Base-by-base conservation (phyloP, 306 rosid species). In the Medicago truncatula region DNA sequence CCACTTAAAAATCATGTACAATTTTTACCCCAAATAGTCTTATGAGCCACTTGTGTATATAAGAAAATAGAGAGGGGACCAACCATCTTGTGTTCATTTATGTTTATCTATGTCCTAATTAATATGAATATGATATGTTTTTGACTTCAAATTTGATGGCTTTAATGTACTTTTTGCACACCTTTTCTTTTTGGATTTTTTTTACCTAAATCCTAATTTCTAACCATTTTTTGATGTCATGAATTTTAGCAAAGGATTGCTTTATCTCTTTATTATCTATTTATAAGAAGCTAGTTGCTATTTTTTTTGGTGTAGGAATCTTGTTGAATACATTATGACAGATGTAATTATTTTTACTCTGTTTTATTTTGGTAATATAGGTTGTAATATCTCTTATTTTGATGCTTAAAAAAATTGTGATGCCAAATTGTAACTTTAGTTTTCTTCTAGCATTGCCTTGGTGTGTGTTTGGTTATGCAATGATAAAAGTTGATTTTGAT, bases 41-140 rank as follows among this genome's bases (percentile, higher is more conserved):
- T 68, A 16, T 38, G 34, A 25, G 63, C 34, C 70, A 44, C 70
- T 39, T 20, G 44, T 44, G 58, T 8, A 14, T 49, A 17, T 11
- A 52, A 52, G 76, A 10, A 36, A 59, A 50, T 49, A 3, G 21
- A 52, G 52, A 43, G 9, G 76, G 85, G 81, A 34, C 81, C 81
- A 71, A 31, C 81, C 81, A 71, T 52, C 6, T 18, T 12, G 20
- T 63, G 31, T 54, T 44, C 28, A 15, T 18, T 41, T 36, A 14
- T 56, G 38, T 69, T 39, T 49, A 13, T 49, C 3, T 47, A 13
- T 80, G 60, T 28, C 54, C 15, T 4, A 4, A 60, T 46, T 60
- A 68, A n/a, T 40, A 0, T 13, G 49, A 25, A 43, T 16, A n/a
- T 49, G 14, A 31, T 14, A 47, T 61, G n/a, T 61, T 62, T 3